Percentiles rank a stretch among this genome's conserved stretches.
Evolutionary conservation across 1,284 basidiomycete genomes (phyloP).

Genomic region (Trametes sp.): DNA sequence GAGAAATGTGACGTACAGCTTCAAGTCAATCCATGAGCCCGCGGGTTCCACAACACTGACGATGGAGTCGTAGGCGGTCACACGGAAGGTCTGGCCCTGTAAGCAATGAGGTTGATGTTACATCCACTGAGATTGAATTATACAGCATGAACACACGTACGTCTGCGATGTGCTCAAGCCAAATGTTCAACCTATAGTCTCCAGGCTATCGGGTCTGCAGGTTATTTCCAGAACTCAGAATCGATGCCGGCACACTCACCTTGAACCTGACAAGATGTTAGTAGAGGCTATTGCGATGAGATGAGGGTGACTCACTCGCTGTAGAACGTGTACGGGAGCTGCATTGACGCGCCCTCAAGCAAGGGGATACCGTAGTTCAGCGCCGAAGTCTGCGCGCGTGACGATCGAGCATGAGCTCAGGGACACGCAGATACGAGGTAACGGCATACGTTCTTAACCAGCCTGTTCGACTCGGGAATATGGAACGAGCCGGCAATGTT

Average conservation of each 20-base stretch:
- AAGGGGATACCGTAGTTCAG: constrained; percentile 68
- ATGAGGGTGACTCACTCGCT: constrained; percentile 74
- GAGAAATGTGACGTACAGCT: constrained; percentile 63
- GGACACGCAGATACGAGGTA: not conserved
- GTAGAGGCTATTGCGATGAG: constrained; percentile 20
- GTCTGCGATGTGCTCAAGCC: constrained; percentile 76
- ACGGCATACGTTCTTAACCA: constrained; percentile 79
- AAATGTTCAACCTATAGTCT: constrained; percentile 81
- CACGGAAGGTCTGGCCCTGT: constrained; percentile 63
- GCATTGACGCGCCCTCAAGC: constrained; percentile 68
- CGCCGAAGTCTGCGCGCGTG: constrained; percentile 61
- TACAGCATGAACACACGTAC: constrained; percentile 48
- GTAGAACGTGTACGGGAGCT: constrained; percentile 79
- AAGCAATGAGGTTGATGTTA: constrained; percentile 10
- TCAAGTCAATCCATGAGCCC: constrained; percentile 80
- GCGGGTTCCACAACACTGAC: constrained; percentile 87
- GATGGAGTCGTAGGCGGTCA: constrained; percentile 81
- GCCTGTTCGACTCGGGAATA: constrained; percentile 66
- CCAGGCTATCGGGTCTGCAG: constrained; percentile 59
- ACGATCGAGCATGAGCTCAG: constrained; percentile 12
- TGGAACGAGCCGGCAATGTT: constrained; percentile 78
- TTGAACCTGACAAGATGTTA: constrained; percentile 60
- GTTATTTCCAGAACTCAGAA: not conserved
- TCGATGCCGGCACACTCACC: constrained; percentile 46
- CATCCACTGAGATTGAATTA: too few species aligned